Evolutionary conservation across 2,329 filamentous ascomycete genomes (phyloP), one percentile per base, ranked within the genome.

Genomic region (Trichocomaceae sp.): DNA sequence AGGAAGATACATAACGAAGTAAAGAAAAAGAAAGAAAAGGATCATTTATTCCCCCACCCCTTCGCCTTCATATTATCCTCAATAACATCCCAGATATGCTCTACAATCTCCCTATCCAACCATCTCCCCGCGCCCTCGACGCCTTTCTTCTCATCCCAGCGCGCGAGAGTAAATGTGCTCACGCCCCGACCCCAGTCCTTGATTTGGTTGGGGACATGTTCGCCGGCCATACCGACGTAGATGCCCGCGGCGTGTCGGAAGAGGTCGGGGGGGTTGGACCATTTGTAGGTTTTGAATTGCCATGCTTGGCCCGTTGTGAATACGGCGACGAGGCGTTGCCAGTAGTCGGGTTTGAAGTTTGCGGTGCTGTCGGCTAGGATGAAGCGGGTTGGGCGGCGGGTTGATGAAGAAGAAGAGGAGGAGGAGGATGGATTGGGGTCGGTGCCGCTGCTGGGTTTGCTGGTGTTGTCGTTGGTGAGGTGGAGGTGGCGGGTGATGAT

Each of bases 271-370:
- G 93, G 88, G 54, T 87, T 86, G 62, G 86, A 86, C 90, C 93
- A 99, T 73, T 95, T 96, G 81, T 99, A 99, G 62, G 84, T 88
- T 75, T 96, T 96, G 76, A 99, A 99, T 74, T 99, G 93, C 93
- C 93, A 99, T 9, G 87, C 85, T 75, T 99, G 93, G 33, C 93
- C 93, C 0, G 93, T 99, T 0, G 93, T 99, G 75, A 99, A 97
- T 55, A 99, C 91, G 12, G 88, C 93, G 1, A 96, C 93, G 6
- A 99, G 87, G 50, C 91, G 85, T 65, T 86, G 86, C 93, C 93
- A 99, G 77, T 97, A 96, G 68, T 97, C 91, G 0, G 93, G 93
- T 71, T 96, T 95, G 81, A 99, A 99, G 70, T 93, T 87, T 67
- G 95, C 86, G 0, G 91, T 88, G 17, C 86, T 87, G 70, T 99